Conservation (phyloP, 495 filamentous ascomycete genomes). For the Xylaria nigripes region DNA sequence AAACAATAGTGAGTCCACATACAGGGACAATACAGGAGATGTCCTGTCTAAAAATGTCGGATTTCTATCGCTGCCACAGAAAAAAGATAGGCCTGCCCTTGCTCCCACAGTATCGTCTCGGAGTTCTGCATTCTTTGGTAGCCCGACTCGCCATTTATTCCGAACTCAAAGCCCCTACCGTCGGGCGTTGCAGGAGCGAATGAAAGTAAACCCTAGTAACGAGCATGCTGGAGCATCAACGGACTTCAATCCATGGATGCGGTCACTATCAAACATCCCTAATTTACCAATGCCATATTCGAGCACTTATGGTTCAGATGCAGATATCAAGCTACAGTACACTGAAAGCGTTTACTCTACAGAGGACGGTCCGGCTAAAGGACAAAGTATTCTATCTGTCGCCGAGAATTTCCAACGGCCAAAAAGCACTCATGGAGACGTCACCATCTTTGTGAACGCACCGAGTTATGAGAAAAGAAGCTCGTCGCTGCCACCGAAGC, state of each 20-base stretch:
- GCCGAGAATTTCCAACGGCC: constrained; percentile 8
- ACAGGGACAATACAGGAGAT: neutral
- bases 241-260: constrained; percentile 46
- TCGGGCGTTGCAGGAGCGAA: constrained; percentile 39
- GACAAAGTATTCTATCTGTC: constrained; percentile 1
- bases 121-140: constrained; percentile 35
- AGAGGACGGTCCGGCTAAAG: constrained; percentile 3
- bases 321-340: constrained; percentile 26
- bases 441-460: constrained; percentile 22
- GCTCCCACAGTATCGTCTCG: constrained; percentile 16
- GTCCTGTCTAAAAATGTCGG: neutral
- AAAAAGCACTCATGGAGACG: constrained; percentile 16
- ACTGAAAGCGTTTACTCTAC: constrained; percentile 40
- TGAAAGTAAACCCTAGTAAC: constrained; percentile 22
- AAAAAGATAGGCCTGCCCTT: constrained; percentile 6
- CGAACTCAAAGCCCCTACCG: constrained; percentile 50
- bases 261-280: constrained; percentile 25
- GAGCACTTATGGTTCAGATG: constrained; percentile 25
- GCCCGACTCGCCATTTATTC: constrained; percentile 39
- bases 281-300: constrained; percentile 21
- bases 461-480: constrained; percentile 17
- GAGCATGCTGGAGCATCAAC: constrained; percentile 16
- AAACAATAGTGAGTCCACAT: neutral
- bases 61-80: neutral
- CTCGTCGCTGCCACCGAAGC: constrained; percentile 19